A percentile compares a stretch with the other conserved stretches of the same genome.
Evolutionary conservation across 768 basidiomycete genomes (phyloP).

Genomic region (Rhodocollybia butyracea): DNA sequence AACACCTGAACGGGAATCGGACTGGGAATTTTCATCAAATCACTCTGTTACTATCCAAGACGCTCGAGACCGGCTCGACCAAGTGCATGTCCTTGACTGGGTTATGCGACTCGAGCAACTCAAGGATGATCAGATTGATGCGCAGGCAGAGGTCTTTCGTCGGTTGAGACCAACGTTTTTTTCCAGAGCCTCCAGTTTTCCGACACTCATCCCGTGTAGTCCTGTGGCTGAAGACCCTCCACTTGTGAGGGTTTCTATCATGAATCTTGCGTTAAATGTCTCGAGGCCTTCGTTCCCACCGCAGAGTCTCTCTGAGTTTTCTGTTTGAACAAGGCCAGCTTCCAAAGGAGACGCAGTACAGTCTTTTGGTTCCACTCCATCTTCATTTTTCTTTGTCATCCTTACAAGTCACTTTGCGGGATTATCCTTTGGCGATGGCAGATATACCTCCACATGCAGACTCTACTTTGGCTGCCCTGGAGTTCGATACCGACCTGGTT

Average conservation of each 20-base stretch:
- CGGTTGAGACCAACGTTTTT: conserved; percentile 38
- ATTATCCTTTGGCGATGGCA: conserved; percentile 87
- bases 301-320: conserved; percentile 55
- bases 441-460: conserved; percentile 55
- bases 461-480: conserved; percentile 41
- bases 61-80: conserved; percentile 65
- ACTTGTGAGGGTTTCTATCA: conserved; percentile 63
- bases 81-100: conserved; percentile 76
- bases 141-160: conserved; percentile 45
- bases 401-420: conserved; percentile 66
- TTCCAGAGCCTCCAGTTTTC: conserved; percentile 27
- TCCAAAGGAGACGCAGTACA: conserved; percentile 67
- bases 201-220: conserved; percentile 42
- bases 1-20: conserved; percentile 24
- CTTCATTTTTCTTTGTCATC: conserved; percentile 63
- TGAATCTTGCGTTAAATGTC: conserved; percentile 55
- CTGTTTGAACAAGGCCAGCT: conserved; percentile 69
- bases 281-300: conserved; percentile 57
- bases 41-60: conserved; percentile 71
- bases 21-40: conserved; percentile 59
- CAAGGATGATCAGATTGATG: conserved; percentile 42
- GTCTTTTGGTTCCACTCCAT: conserved; percentile 81
- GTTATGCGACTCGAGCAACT: conserved; percentile 48
- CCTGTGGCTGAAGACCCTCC: conserved; percentile 47
- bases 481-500: conserved; percentile 75